These are phyloP conservation scores for Xylariales sp. DNA, from an alignment of 2,329 filamentous ascomycete genomes.

Conservation along the genomic window DNA sequence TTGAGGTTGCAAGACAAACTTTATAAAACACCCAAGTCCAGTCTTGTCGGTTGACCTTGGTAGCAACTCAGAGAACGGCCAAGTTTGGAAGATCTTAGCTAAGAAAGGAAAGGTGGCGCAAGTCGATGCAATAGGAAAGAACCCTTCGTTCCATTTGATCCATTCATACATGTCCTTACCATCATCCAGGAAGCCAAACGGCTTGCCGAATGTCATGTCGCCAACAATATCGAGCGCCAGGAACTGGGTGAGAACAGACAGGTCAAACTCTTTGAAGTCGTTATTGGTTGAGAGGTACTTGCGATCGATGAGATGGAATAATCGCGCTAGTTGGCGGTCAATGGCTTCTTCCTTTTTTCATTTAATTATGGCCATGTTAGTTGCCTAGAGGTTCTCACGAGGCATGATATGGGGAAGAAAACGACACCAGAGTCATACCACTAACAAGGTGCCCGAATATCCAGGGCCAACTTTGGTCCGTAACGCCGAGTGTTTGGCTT, in stretches of 20 bases:
- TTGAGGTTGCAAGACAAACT: slow-evolving; percentile 2
- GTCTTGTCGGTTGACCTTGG: slow-evolving; percentile 9
- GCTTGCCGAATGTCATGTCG: slow-evolving; percentile 26
- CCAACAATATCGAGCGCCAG: slow-evolving; percentile 30
- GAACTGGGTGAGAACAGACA: slow-evolving; percentile 35
- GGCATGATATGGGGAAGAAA: slow-evolving; percentile 14
- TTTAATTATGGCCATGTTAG: neutral
- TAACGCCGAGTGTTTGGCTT: slow-evolving; percentile 5
- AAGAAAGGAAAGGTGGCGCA: slow-evolving; percentile 11
- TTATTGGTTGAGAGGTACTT: slow-evolving; percentile 8
- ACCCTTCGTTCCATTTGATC: slow-evolving; percentile 13
- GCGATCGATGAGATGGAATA: slow-evolving; percentile 19
- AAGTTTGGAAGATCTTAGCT: slow-evolving; percentile 9
- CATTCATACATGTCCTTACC: slow-evolving; percentile 23
- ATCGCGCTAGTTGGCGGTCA: slow-evolving; percentile 17
- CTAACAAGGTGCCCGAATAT: slow-evolving; percentile 8
- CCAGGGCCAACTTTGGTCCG: slow-evolving; percentile 10
- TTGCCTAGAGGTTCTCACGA: slow-evolving; percentile 18
- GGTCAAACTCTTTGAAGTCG: slow-evolving; percentile 20
- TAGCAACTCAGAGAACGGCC: slow-evolving; percentile 11
- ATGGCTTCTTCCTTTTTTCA: slow-evolving; percentile 18
- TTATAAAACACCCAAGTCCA: slow-evolving; percentile 11
- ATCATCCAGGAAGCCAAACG: slow-evolving; percentile 28
- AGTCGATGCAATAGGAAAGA: slow-evolving; percentile 11
- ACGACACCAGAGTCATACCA: slow-evolving; percentile 5